phyloP scores from a whole-genome alignment of 192 early-diverging fungal species.

The Linnemannia zychae region DNA sequence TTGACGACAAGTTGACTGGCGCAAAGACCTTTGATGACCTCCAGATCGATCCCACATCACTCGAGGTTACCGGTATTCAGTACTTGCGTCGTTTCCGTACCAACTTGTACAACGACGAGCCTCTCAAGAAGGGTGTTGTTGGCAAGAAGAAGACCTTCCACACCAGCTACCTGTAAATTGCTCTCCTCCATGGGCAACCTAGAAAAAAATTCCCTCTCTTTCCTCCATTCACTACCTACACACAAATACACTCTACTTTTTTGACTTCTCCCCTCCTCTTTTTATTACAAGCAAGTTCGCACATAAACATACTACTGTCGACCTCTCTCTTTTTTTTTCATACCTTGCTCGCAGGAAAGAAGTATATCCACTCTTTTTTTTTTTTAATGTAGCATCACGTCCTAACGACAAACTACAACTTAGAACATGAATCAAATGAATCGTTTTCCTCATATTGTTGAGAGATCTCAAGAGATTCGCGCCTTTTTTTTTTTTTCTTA shows the following conservation, averaged over 20 bases:
- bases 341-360: too few relatives aligned
- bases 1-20: conserved; percentile 77
- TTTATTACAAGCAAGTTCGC: background rate
- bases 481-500: too few relatives aligned
- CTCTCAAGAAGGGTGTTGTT: conserved; percentile 65
- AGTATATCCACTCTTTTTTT: too few relatives aligned
- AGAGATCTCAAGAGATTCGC: too few relatives aligned
- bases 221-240: background rate
- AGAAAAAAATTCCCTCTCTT: background rate
- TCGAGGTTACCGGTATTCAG: conserved; percentile 87
- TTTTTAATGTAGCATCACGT: too few relatives aligned
- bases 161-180: conserved; percentile 56
- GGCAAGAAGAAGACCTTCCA: conserved; percentile 62
- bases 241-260: conserved; percentile 10
- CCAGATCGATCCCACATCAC: conserved; percentile 81
- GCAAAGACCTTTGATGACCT: conserved; percentile 90
- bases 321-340: background rate
- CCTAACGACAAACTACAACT: too few relatives aligned
- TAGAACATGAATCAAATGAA: conserved; percentile 4
- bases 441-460: too few relatives aligned
- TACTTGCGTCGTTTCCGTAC: conserved; percentile 89
- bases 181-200: background rate
- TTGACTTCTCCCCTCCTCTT: conserved; percentile 13
- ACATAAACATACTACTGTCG: background rate
- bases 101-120: conserved; percentile 70